Base-by-base conservation (phyloP, 2,329 filamentous ascomycete genomes). In the Beauveria pseudobassiana region DNA sequence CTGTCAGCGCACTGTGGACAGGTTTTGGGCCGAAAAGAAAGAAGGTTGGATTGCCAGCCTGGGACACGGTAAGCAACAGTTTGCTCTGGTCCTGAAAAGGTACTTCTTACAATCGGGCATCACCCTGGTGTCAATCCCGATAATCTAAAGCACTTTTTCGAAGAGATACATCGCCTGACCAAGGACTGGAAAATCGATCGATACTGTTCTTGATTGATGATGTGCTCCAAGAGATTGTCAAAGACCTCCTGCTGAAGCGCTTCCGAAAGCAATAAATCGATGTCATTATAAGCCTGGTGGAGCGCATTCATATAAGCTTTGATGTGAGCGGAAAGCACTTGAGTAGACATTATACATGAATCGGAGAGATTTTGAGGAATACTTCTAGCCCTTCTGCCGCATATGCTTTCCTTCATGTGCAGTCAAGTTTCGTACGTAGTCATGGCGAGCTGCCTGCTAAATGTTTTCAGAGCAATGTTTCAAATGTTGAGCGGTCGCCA, bases 11-110 rank as follows among this genome's bases (percentile, higher is more conserved):
- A 96, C 97, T 89, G 91, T 96, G 1, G 78, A 87, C 64, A 93
- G 93, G 0, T 99, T 98, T 63, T 86, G 85, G 73, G 77, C 77
- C 5, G 86, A 87, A 87, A 64, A 89, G 88, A 60, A 93, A 92
- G 76, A 87, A 93, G 74, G 93, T 46, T 99, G 95, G 93, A 98
- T 99, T 68, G 91, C 90, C 53, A 99, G 99, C 73, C 82, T 99
- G 64, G 95, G 95, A 9, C 95, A 99, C 72, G 95, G 95, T 90
- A 82, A 70, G 86, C 75, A 50, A 46, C 43, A 14, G 30, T 34
- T 5, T 10, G 61, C 48, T 51, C 56, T 34, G 5, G 3, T 38
- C 24, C 22, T 48, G 30, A 20, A 6, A 22, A 12, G 40, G 28
- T 28, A 45, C 50, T 59, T 69, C 42, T 10, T 14, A 6, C 38